Conservation (phyloP, 1,284 basidiomycete species). For the Trametes versicolor region DNA sequence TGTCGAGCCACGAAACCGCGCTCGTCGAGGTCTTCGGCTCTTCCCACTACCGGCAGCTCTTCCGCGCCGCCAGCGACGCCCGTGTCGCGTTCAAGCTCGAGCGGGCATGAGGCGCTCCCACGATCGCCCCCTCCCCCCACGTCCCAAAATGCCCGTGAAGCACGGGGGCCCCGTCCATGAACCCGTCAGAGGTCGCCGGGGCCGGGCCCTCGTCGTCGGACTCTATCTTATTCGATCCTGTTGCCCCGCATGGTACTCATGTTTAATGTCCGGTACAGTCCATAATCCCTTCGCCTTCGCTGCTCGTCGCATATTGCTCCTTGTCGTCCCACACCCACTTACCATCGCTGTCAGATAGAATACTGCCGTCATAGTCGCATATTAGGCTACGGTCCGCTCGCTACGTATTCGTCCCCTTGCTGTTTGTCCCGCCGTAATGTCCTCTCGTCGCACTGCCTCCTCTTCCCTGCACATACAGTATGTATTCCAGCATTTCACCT, state of each 20-base stretch:
- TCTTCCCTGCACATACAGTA: constrained; percentile 36
- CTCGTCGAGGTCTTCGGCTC: constrained; percentile 78
- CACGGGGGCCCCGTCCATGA: constrained; percentile 27
- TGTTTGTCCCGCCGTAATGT: constrained; percentile 24
- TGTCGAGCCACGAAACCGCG: constrained; percentile 69
- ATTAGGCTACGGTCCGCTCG: constrained; percentile 36
- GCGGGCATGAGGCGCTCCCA: constrained; percentile 37
- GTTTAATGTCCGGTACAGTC: constrained; percentile 37
- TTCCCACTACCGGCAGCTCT: constrained; percentile 73
- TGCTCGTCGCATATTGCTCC: constrained; percentile 29
- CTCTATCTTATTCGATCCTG: constrained; percentile 41
- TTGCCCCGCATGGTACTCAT: constrained; percentile 37
- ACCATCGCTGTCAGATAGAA: constrained; percentile 34
- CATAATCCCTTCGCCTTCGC: constrained; percentile 33
- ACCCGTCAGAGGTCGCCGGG: constrained; percentile 31
- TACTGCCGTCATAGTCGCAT: constrained; percentile 36
- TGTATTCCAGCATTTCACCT: constrained; percentile 35
- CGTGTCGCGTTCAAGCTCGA: constrained; percentile 79
- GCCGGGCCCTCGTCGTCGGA: constrained; percentile 26
- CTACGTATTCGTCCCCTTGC: constrained; percentile 32
- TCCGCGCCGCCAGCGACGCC: constrained; percentile 75
- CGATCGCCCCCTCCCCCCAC: constrained; percentile 25
- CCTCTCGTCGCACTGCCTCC: constrained; percentile 30
- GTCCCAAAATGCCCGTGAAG: constrained; percentile 33
- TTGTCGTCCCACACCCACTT: constrained; percentile 29